Base-by-base conservation (phyloP, 2,329 filamentous ascomycete species). In the Exophiala oligosperma region DNA sequence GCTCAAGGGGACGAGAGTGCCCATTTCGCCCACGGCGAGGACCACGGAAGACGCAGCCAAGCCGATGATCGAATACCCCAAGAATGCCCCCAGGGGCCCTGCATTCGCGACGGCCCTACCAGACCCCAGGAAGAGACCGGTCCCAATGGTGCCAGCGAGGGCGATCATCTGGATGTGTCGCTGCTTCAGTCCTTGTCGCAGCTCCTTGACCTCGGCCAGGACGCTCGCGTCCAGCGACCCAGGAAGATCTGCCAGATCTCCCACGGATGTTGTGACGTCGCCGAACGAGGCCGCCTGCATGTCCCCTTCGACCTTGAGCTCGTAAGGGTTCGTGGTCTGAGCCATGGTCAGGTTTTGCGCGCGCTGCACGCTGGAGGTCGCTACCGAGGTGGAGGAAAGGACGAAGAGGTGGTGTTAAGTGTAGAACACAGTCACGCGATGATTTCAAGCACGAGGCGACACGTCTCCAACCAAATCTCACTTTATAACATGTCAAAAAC, bases 1-100 rank as follows among this genome's bases (percentile, higher is more conserved):
- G 24, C 71, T 71, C 1, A 67, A 67, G 1, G 72, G 72, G 41
- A 74, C 73, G 3, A 68, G 66, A 44, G 73, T 71, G 1, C 71
- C 72, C 72, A 74, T 73, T 52, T 74, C 72, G 8, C 77, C 79
- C 24, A 80, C 69, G 4, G 2, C 70, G 70, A 7, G 70, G 59
- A 67, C 73, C 26, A 80, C 79, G 14, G 73, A 73, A 56, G 73
- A 77, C 2, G 78, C 74, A 5, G 79, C 70, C 6, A 77, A 52
- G 17, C 79, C 77, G 21, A 79, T 74, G n/a, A 81, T 77, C 2
- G 77, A 68, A 59, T 83, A 84, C 6, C 79, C 81, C 4, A 85
- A 69, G 0, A 84, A 70, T 26, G 82, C 74, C 29, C 79, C 80
- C 0, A 81, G 46, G 14, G 73, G 73, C 1, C 73, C 73, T 14